phyloP scores from a whole-genome alignment of 768 basidiomycete genomes.

The Tricholomella constricta region DNA sequence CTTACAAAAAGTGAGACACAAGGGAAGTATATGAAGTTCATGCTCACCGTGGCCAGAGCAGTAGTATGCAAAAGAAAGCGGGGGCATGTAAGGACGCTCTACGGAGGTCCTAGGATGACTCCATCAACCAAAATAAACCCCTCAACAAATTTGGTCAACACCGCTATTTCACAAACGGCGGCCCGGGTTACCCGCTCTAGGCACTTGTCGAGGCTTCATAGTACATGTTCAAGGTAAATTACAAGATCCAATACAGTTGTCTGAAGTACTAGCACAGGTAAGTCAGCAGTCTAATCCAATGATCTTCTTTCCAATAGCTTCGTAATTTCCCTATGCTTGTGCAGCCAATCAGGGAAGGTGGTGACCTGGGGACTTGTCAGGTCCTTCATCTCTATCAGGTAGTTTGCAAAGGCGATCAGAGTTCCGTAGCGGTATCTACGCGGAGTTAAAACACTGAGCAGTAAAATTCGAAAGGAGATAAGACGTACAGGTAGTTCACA shows the following conservation, averaged over 20 bases:
- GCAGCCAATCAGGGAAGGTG: conserved; percentile 86
- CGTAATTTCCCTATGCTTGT: conserved; percentile 82
- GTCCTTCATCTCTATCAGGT: conserved; percentile 73
- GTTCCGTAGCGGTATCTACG: conserved; percentile 84
- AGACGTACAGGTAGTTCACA: conserved; percentile 81
- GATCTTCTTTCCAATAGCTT: conserved; percentile 68
- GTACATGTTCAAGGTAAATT: no score
- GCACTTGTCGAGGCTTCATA: no score
- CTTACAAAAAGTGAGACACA: conserved; percentile 31
- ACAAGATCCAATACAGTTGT: background rate
- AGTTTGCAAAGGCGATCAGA: conserved; percentile 93
- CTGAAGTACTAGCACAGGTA: background rate
- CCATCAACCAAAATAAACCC: no score
- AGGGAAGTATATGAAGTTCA: background rate
- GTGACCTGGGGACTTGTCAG: conserved; percentile 36
- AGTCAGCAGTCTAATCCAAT: conserved; percentile 43
- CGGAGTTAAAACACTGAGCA: background rate
- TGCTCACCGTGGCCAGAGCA: conserved; percentile 73
- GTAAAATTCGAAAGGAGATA: background rate
- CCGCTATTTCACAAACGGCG: no score
- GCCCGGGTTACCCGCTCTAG: no score
- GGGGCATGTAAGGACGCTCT: conserved; percentile 19
- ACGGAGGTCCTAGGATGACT: background rate
- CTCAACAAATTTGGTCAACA: no score
- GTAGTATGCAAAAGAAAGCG: conserved; percentile 61